phyloP scores from a whole-genome alignment of 805 yeast genomes.

The Millerago galiae region DNA sequence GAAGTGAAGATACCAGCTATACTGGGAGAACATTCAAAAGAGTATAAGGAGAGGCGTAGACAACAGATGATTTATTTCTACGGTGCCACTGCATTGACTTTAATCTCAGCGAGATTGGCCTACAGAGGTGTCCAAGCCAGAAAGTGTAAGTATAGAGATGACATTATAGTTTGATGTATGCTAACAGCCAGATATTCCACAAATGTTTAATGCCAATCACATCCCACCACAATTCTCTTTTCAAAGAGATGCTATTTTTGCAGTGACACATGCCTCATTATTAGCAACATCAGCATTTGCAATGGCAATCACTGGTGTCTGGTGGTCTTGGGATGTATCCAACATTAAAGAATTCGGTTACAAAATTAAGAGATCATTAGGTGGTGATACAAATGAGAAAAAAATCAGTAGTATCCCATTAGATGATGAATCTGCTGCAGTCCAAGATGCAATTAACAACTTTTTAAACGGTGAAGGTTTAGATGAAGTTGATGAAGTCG shows the following conservation, averaged over 20 bases:
- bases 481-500: slow-evolving; percentile 4
- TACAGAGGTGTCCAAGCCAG: slow-evolving; percentile 68
- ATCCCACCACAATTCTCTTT: slow-evolving; percentile 78
- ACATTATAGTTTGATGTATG: not conserved
- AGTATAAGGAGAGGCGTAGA: slow-evolving; percentile 43
- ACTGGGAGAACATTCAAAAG: slow-evolving; percentile 10
- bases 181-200: slow-evolving; percentile 44
- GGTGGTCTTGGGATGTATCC: slow-evolving; percentile 77
- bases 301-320: slow-evolving; percentile 66
- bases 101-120: slow-evolving; percentile 67
- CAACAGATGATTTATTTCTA: slow-evolving; percentile 67
- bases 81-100: slow-evolving; percentile 65
- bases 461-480: slow-evolving; percentile 38
- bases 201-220: slow-evolving; percentile 77
- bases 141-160: slow-evolving; percentile 36
- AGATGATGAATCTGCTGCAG: slow-evolving; percentile 53
- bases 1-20: slow-evolving; percentile 11
- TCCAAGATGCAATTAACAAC: slow-evolving; percentile 50
- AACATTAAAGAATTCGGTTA: slow-evolving; percentile 63
- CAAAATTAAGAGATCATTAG: slow-evolving; percentile 56
- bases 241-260: slow-evolving; percentile 77
- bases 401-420: slow-evolving; percentile 37
- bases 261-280: slow-evolving; percentile 75
- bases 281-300: slow-evolving; percentile 67
- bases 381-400: slow-evolving; percentile 58